Percentiles rank a stretch among this genome's conserved stretches.
These are phyloP conservation scores for Polyporus arcularius DNA, from an alignment of 768 basidiomycete genomes.

Conservation along the genomic window DNA sequence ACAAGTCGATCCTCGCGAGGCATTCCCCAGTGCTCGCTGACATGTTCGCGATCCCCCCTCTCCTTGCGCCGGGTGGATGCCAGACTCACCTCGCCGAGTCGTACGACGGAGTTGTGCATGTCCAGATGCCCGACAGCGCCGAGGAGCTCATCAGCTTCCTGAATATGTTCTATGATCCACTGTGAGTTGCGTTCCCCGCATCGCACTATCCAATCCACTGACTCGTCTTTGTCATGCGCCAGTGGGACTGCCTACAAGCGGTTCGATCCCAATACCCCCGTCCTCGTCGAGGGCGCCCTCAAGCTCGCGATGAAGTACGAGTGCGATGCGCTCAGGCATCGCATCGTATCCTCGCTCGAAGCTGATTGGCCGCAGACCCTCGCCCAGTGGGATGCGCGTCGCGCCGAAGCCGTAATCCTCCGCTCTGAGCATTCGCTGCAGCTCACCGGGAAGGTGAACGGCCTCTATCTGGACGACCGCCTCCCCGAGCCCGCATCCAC, in stretches of 20 bases:
- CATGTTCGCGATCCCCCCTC: conserved; percentile 30
- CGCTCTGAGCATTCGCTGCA: conserved; percentile 32
- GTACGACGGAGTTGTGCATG: conserved; percentile 32
- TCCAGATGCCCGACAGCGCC: conserved; percentile 31
- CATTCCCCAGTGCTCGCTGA: conserved; percentile 30
- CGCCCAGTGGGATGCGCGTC: conserved; percentile 32
- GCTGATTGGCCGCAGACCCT: conserved; percentile 39
- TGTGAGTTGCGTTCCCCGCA: conserved; percentile 24
- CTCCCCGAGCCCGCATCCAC: conserved; percentile 32
- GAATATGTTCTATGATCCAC: conserved; percentile 29
- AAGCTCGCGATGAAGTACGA: conserved; percentile 39
- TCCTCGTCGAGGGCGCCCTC: conserved; percentile 33
- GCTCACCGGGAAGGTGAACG: conserved; percentile 29
- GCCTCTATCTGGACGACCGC: conserved; percentile 33
- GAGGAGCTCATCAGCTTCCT: conserved; percentile 32
- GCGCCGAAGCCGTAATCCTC: conserved; percentile 27
- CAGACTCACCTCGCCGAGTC: conserved; percentile 19
- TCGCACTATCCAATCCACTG: not conserved
- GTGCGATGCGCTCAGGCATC: conserved; percentile 33
- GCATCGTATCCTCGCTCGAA: conserved; percentile 34
- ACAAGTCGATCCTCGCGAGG: conserved; percentile 26
- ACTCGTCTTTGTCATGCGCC: not conserved
- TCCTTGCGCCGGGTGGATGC: conserved; percentile 9
- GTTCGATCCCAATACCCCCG: conserved; percentile 34
- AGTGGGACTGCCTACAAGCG: conserved; percentile 32